Evolutionary conservation across 139 green algal genomes (phyloP), one percentile per base, ranked within the genome.

Genomic region (Deuterostichococcus epilithicus): DNA sequence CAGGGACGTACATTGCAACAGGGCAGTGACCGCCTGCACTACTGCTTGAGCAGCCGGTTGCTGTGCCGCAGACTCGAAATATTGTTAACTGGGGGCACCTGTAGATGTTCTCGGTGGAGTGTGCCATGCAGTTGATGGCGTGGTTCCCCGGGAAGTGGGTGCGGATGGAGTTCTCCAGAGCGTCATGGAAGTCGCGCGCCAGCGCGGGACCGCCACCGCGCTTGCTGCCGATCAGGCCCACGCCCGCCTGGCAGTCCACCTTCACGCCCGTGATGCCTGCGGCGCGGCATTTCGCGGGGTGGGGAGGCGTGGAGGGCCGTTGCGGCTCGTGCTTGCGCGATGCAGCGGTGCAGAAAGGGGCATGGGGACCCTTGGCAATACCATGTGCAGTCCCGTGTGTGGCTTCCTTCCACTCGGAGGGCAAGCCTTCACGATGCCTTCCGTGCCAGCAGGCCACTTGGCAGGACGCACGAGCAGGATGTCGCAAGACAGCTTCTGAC

Each of bases 41-140:
- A n/a, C n/a, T n/a, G n/a, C n/a, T n/a, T n/a, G n/a, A n/a, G n/a
- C n/a, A n/a, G n/a, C n/a, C n/a, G n/a, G n/a, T n/a, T n/a, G n/a
- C n/a, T n/a, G n/a, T n/a, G n/a, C n/a, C n/a, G n/a, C n/a, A n/a
- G n/a, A n/a, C n/a, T n/a, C n/a, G n/a, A n/a, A n/a, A n/a, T n/a
- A n/a, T n/a, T n/a, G 42, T 52, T 13, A 52, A 52, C 42, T 52
- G 42, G 42, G 42, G 13, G 52, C 42, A 82, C 65, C 82, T 75
- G 75, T 84, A 90, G 60, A 99, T 83, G 88, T 97, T 97, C 70
- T 99, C 95, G 2, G 91, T 98, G 45, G 89, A 94, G 90, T 99
- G 96, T 85, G 93, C 98, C 96, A 99, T 99, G 94, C 96, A 99
- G 85, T 98, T 97, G 84, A 99, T 98, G 78, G 86, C 82, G 78